Conservation (phyloP, 2,329 filamentous ascomycete genomes). For the Knoxdaviesia capensis region DNA sequence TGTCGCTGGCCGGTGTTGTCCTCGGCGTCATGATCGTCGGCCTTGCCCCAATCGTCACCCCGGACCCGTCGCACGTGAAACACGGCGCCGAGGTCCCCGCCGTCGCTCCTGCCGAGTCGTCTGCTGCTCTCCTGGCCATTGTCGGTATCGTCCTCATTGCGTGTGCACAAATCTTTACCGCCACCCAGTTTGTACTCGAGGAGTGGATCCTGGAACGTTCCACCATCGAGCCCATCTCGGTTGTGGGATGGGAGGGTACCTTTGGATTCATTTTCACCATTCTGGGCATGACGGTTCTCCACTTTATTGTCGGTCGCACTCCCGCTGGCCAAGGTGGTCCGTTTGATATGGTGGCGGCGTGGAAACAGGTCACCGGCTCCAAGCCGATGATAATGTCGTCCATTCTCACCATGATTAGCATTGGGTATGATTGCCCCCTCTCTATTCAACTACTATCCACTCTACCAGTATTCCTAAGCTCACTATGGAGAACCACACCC, state of each 20-base stretch:
- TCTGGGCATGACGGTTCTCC: slow-evolving; percentile 59
- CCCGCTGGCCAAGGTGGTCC: slow-evolving; percentile 57
- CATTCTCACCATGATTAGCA: slow-evolving; percentile 88
- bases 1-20: slow-evolving; percentile 71
- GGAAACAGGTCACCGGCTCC: slow-evolving; percentile 59
- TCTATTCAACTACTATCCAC: slow-evolving; percentile 11
- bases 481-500: not conserved
- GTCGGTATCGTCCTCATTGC: slow-evolving; percentile 82
- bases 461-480: not conserved
- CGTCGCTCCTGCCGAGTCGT: slow-evolving; percentile 15
- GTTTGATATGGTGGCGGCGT: slow-evolving; percentile 78
- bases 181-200: slow-evolving; percentile 87
- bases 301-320: slow-evolving; percentile 57
- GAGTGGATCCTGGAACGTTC: slow-evolving; percentile 66
- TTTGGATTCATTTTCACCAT: slow-evolving; percentile 75
- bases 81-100: slow-evolving; percentile 12
- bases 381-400: slow-evolving; percentile 55
- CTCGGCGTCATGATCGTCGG: slow-evolving; percentile 77
- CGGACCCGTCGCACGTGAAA: slow-evolving; percentile 34
- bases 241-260: slow-evolving; percentile 90
- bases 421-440: slow-evolving; percentile 40
- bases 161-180: slow-evolving; percentile 88
- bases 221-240: slow-evolving; percentile 56
- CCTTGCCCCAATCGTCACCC: slow-evolving; percentile 66
- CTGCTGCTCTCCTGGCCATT: slow-evolving; percentile 38